Percentiles rank a stretch among this genome's conserved stretches.
Conservation (phyloP, 148 eudicot species). For the Rheum nobile region DNA sequence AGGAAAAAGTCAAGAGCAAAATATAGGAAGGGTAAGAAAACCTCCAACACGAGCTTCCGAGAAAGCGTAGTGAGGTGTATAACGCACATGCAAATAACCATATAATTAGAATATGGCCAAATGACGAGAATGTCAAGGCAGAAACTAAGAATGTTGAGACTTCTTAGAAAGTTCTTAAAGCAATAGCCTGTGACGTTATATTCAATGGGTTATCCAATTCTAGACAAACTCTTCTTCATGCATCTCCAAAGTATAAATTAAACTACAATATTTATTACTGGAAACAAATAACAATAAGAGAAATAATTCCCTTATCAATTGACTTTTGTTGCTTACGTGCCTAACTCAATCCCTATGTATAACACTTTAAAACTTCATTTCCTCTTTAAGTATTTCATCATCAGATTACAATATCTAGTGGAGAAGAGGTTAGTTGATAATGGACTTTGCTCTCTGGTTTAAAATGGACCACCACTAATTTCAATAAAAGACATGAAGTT, state of each 20-base stretch:
- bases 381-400: no score
- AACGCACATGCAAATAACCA: neutral
- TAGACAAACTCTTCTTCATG: neutral
- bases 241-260: neutral
- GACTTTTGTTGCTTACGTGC: neutral
- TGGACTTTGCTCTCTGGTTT: no score
- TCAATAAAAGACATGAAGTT: no score
- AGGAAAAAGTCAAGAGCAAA: neutral
- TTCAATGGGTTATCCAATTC: slow-evolving; percentile 1
- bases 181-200: neutral
- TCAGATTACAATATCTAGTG: no score
- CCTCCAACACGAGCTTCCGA: neutral
- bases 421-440: no score
- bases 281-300: neutral
- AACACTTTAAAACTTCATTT: neutral
- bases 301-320: neutral
- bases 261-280: neutral
- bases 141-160: neutral
- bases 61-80: neutral
- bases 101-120: neutral
- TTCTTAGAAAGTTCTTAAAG: neutral
- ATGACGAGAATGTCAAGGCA: neutral
- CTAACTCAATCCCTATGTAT: neutral
- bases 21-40: neutral
- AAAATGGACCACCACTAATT: no score